These are phyloP conservation scores for Kondoa subrosea DNA, from an alignment of 768 basidiomycete species.

Conservation along the genomic window DNA sequence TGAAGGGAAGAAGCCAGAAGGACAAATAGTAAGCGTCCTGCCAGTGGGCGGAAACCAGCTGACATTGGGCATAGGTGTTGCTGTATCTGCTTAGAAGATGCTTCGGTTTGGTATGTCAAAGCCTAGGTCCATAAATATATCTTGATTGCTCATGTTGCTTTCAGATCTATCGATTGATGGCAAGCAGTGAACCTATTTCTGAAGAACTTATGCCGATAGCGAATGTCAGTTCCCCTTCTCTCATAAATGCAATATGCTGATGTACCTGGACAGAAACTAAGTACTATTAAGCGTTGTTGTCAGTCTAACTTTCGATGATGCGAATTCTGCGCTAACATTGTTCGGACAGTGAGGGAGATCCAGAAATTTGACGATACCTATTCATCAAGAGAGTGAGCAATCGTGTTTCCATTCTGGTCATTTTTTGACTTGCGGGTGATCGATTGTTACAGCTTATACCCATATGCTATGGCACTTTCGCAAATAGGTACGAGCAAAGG, in stretches of 20 bases:
- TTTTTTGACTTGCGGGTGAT: neutral
- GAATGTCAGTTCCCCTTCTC: slow-evolving; percentile 13
- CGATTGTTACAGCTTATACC: slow-evolving; percentile 20
- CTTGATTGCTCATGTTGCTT: neutral
- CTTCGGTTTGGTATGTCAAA: slow-evolving; percentile 30
- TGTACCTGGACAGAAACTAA: slow-evolving; percentile 21
- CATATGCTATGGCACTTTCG: slow-evolving; percentile 29
- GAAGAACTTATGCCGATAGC: slow-evolving; percentile 66
- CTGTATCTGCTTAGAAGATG: slow-evolving; percentile 84
- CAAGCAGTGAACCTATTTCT: slow-evolving; percentile 88
- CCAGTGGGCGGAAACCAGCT: neutral
- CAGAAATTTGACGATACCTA: slow-evolving; percentile 25
- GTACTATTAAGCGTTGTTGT: slow-evolving; percentile 25
- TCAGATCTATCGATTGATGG: slow-evolving; percentile 67
- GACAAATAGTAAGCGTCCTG: slow-evolving; percentile 64
- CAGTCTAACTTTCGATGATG: slow-evolving; percentile 2
- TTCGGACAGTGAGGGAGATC: slow-evolving; percentile 22
- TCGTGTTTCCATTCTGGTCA: neutral
- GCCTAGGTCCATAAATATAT: neutral
- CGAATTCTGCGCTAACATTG: neutral
- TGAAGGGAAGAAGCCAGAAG: slow-evolving; percentile 75
- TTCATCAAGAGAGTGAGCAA: slow-evolving; percentile 5
- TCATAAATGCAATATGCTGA: no score
- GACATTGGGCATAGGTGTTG: slow-evolving; percentile 46
- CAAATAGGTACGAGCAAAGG: neutral